These are phyloP conservation scores for Botrytis galanthina DNA, from an alignment of 2,329 filamentous ascomycete genomes.

Conservation along the genomic window DNA sequence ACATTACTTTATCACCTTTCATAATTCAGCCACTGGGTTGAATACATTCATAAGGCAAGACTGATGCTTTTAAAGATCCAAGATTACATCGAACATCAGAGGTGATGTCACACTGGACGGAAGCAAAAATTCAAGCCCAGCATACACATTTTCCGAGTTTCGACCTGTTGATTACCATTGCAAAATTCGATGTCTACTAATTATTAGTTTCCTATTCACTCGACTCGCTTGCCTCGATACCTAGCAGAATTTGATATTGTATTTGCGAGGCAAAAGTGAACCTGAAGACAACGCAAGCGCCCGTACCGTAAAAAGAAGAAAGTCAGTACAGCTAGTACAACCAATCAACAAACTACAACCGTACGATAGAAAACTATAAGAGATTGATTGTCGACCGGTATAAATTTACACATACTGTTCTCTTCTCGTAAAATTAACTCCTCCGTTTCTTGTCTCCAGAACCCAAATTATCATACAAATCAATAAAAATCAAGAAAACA, in stretches of 20 bases:
- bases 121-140: not conserved
- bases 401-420: not conserved
- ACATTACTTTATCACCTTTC: not conserved
- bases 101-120: not conserved
- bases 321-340: not conserved
- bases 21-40: not conserved
- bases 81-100: not conserved
- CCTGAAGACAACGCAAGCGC: not conserved
- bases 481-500: not conserved
- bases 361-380: not conserved
- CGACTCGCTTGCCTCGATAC: not conserved
- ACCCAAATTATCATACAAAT: not conserved
- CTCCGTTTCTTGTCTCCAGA: not conserved
- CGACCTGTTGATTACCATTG: not conserved
- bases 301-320: not conserved
- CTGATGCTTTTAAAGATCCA: not conserved
- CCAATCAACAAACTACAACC: not conserved
- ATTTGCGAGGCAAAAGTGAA: not conserved
- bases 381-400: not conserved
- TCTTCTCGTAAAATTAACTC: not conserved
- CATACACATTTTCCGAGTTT: not conserved
- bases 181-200: too few relatives aligned
- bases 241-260: not conserved
- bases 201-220: not conserved
- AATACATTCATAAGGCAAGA: not conserved